Evolutionary conservation across 192 early-diverging fungal genomes (phyloP).

Genomic region (Coemansia sp.): DNA sequence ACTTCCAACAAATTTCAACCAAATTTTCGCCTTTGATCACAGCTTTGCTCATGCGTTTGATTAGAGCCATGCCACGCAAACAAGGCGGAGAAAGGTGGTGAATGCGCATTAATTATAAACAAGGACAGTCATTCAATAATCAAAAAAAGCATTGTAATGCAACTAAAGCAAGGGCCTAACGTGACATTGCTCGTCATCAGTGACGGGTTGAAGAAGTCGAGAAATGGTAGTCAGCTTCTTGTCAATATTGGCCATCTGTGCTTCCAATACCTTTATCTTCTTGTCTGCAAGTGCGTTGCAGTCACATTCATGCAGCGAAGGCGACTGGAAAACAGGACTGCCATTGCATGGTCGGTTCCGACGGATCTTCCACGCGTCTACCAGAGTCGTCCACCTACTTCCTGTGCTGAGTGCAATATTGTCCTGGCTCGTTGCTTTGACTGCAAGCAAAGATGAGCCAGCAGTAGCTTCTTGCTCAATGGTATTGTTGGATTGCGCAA

Average conservation of each 20-base stretch:
- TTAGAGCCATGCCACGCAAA: too few species aligned
- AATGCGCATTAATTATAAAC: too few species aligned
- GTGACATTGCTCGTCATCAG: slow-evolving; percentile 1
- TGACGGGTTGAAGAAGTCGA: slow-evolving; percentile 22
- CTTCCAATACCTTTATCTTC: slow-evolving; percentile 12
- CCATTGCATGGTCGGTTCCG: slow-evolving; percentile 1
- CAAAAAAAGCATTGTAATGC: too few species aligned
- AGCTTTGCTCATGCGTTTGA: too few species aligned
- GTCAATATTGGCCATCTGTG: slow-evolving; percentile 20
- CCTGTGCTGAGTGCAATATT: neutral
- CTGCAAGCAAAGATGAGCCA: neutral
- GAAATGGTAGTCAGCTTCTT: slow-evolving; percentile 27
- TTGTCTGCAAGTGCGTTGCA: neutral
- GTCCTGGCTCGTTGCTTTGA: neutral
- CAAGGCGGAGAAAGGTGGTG: too few species aligned
- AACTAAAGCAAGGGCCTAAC: neutral
- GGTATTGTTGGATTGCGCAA: neutral
- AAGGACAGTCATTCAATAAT: too few species aligned
- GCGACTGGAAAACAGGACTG: neutral
- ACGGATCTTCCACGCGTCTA: slow-evolving; percentile 16
- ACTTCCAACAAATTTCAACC: too few species aligned
- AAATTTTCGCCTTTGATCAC: too few species aligned
- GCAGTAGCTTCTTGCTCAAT: neutral
- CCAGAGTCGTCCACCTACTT: slow-evolving; percentile 10
- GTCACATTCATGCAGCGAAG: neutral